phyloP scores from a whole-genome alignment of 257 asterid genomes.

The Datura wrightii region DNA sequence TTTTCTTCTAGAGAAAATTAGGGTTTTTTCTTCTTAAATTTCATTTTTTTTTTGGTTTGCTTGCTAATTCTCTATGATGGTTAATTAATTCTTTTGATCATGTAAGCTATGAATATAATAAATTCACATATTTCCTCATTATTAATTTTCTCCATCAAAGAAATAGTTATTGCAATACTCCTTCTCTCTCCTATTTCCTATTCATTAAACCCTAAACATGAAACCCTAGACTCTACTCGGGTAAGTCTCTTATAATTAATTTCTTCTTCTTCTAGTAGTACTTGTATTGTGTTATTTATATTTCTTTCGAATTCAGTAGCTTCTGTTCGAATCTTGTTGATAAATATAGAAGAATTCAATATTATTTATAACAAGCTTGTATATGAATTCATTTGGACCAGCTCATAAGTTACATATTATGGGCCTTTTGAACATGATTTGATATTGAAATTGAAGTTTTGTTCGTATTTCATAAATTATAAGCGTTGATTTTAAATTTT shows the following conservation, averaged over 20 bases:
- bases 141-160: background rate
- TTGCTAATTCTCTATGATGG: background rate
- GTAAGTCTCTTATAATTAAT: constrained; percentile 21
- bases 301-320: too few relatives aligned
- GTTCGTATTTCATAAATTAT: too few relatives aligned
- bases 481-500: too few relatives aligned
- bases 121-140: constrained; percentile 24
- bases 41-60: too few relatives aligned
- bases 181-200: constrained; percentile 33
- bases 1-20: background rate
- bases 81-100: too few relatives aligned
- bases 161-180: constrained; percentile 3
- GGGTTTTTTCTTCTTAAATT: background rate
- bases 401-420: too few relatives aligned
- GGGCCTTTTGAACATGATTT: too few relatives aligned
- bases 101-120: background rate
- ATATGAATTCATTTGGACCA: too few relatives aligned
- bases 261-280: background rate
- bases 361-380: too few relatives aligned
- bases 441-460: too few relatives aligned
- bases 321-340: too few relatives aligned
- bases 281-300: background rate
- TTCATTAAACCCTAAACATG: constrained; percentile 43
- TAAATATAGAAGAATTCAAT: too few relatives aligned
- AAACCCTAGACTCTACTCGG: constrained; percentile 37